Evolutionary conservation across 202 grass and related monocot species (phyloP).

Genomic region (Zizania palustris): DNA sequence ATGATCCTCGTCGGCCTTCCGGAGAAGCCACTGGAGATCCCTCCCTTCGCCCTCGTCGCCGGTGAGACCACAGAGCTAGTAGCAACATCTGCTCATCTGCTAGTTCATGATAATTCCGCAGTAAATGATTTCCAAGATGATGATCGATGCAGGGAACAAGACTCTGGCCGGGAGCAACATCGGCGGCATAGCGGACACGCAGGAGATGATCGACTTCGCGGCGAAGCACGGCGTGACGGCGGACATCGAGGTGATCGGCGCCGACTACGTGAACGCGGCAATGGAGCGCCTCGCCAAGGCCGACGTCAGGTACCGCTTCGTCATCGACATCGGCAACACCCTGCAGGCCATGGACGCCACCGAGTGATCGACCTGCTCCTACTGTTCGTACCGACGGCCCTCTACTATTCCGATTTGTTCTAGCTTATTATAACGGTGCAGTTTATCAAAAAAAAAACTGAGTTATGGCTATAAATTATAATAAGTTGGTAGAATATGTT

Average conservation of each 20-base stretch:
- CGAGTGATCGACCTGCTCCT: slow-evolving; percentile 25
- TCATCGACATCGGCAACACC: slow-evolving; percentile 74
- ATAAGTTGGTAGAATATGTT: too few species aligned
- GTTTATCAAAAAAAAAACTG: too few species aligned
- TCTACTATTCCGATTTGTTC: too few species aligned
- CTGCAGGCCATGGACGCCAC: background rate
- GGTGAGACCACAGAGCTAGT: too few species aligned
- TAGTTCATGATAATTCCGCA: too few species aligned
- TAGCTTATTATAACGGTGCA: too few species aligned
- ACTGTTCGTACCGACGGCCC: too few species aligned
- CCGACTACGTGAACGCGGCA: slow-evolving; percentile 65
- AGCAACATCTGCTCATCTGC: too few species aligned
- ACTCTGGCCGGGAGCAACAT: slow-evolving; percentile 57
- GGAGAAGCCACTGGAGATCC: slow-evolving; percentile 56
- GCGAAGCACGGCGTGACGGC: slow-evolving; percentile 66
- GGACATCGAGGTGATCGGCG: slow-evolving; percentile 65
- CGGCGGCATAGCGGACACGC: slow-evolving; percentile 71
- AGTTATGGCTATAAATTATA: too few species aligned
- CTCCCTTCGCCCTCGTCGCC: slow-evolving; percentile 48
- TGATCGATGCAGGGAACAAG: slow-evolving; percentile 54
- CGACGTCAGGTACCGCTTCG: slow-evolving; percentile 70
- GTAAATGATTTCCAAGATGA: slow-evolving; percentile 8
- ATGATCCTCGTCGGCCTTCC: slow-evolving; percentile 69
- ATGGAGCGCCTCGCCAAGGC: slow-evolving; percentile 61
- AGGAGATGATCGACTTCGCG: slow-evolving; percentile 88